Conservation (phyloP, 495 filamentous ascomycete species). For the Haplographium delicatum region DNA sequence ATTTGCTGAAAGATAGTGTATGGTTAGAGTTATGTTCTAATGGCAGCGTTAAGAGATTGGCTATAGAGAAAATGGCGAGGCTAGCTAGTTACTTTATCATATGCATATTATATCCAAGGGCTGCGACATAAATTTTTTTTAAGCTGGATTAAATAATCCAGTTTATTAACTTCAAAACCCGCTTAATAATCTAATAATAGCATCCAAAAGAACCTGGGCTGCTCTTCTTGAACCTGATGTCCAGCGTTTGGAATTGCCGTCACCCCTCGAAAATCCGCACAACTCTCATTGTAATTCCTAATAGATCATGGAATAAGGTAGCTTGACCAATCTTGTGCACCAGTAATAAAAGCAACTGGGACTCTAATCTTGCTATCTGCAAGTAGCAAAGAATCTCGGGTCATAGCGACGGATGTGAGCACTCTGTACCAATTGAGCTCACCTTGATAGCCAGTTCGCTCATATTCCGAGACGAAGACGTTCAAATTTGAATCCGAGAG, state of each 20-base stretch:
- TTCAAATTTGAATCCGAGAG: constrained; percentile 3
- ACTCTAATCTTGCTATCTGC: constrained; percentile 2
- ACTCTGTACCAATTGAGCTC: constrained; percentile 15
- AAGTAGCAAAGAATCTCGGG: background rate
- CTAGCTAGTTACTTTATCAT: too few species aligned
- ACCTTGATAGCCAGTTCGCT: constrained; percentile 6
- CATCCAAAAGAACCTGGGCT: constrained; percentile 3
- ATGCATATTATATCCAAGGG: too few species aligned
- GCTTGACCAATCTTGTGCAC: constrained; percentile 9
- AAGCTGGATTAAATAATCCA: too few species aligned
- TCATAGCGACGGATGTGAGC: background rate
- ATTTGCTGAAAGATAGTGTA: too few species aligned
- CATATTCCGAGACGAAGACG: background rate
- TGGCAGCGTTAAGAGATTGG: too few species aligned
- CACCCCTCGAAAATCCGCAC: constrained; percentile 3
- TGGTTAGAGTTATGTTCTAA: too few species aligned
- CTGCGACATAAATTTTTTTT: too few species aligned
- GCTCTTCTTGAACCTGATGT: constrained; percentile 9
- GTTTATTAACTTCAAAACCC: background rate
- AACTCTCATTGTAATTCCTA: background rate
- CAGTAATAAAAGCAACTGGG: constrained; percentile 6
- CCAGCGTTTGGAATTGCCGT: constrained; percentile 5
- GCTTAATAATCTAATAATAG: background rate
- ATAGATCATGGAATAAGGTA: constrained; percentile 5
- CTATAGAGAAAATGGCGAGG: too few species aligned